These are phyloP conservation scores for Colletotrichum musae DNA, from an alignment of 2,329 filamentous ascomycete species.

Conservation along the genomic window DNA sequence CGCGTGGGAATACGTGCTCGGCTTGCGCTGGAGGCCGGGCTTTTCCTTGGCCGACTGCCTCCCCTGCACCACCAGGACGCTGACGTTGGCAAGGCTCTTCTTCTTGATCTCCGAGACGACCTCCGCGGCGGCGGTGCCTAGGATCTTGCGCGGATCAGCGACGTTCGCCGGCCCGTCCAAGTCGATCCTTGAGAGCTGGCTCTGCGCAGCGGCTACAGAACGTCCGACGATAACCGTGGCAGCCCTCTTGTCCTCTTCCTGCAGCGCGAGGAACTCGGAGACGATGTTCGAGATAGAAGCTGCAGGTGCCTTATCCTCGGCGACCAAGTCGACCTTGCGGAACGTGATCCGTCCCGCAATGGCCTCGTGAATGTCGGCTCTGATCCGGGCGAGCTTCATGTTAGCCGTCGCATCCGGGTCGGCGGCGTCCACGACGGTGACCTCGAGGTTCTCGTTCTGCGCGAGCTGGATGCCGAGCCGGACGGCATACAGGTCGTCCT, in stretches of 20 bases:
- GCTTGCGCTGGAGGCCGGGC: constrained; percentile 2
- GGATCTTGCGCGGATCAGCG: background rate
- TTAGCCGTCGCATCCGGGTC: constrained; percentile 2
- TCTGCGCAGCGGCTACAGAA: background rate
- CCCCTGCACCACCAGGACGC: constrained; percentile 11
- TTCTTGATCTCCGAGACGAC: constrained; percentile 3
- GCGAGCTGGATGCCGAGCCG: constrained; percentile 8
- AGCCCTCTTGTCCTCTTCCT: background rate
- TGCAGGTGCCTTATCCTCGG: background rate
- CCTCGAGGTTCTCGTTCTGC: constrained; percentile 17
- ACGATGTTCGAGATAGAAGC: background rate
- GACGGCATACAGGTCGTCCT: constrained; percentile 13
- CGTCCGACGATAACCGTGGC: constrained; percentile 19
- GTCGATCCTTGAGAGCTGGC: background rate
- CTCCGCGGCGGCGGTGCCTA: background rate
- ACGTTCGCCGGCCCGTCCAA: background rate
- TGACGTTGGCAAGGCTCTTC: background rate
- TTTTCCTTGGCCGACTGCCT: background rate
- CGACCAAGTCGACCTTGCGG: background rate
- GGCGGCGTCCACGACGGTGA: constrained; percentile 9
- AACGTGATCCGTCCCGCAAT: background rate
- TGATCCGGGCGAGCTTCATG: constrained; percentile 4
- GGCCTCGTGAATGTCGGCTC: background rate
- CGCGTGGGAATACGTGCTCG: constrained; percentile 9
- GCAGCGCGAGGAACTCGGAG: background rate